Conservation (phyloP, 2,329 filamentous ascomycete species). For the Sporothrix luriei region DNA sequence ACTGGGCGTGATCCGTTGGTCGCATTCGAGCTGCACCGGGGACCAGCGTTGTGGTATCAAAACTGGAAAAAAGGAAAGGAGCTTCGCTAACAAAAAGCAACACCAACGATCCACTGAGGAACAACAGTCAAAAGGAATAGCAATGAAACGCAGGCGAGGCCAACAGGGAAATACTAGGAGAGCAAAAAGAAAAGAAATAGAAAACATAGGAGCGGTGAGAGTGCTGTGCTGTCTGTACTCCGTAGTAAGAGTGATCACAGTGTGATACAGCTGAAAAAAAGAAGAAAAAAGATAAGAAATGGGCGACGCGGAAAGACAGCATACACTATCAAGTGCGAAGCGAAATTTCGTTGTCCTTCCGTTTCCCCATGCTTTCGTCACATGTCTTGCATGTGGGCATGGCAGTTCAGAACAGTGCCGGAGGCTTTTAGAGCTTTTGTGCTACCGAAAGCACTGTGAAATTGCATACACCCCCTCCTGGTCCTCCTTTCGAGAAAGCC, state of each 20-base stretch:
- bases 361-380: slow-evolving; percentile 9
- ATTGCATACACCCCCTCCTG: background rate
- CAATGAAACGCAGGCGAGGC: background rate
- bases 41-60: slow-evolving; percentile 17
- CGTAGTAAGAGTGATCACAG: background rate
- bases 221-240: slow-evolving; percentile 8
- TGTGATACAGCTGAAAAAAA: background rate
- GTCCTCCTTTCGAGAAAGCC: background rate
- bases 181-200: background rate
- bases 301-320: background rate
- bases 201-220: slow-evolving; percentile 19
- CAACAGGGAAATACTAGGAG: no score
- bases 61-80: slow-evolving; percentile 4
- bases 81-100: background rate
- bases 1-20: background rate
- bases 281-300: background rate
- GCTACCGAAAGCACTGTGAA: slow-evolving; percentile 13
- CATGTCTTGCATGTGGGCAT: slow-evolving; percentile 10
- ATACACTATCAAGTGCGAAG: background rate
- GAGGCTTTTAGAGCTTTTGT: background rate
- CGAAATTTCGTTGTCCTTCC: slow-evolving; percentile 1
- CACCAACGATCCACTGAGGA: background rate
- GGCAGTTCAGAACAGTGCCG: background rate
- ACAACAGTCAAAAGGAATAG: background rate
- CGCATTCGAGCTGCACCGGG: slow-evolving; percentile 12